Evolutionary conservation across 2,329 filamentous ascomycete species (phyloP).

Genomic region (Paradendryphiella salina): DNA sequence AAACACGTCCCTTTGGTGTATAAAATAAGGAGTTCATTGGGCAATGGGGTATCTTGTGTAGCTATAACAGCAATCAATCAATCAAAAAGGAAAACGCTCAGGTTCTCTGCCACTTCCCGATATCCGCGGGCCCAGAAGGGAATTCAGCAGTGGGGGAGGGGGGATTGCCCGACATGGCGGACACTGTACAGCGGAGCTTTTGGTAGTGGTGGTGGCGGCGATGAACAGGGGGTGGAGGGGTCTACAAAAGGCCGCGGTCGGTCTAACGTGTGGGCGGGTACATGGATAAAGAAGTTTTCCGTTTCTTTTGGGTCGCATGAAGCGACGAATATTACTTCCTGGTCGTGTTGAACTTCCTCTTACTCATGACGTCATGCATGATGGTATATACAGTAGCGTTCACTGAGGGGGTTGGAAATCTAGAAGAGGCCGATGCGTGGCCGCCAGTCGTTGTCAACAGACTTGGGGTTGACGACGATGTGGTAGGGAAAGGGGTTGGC

Average conservation of each 20-base stretch:
- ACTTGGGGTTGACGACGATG: constrained; percentile 82
- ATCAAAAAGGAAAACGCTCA: constrained; percentile 11
- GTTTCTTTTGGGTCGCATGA: constrained; percentile 20
- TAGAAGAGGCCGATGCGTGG: constrained; percentile 66
- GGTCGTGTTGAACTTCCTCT: constrained; percentile 33
- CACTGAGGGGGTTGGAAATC: constrained; percentile 1
- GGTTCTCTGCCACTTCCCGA: constrained; percentile 3
- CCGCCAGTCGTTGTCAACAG: constrained; percentile 67
- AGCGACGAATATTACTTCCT: constrained; percentile 3
- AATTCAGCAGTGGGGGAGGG: neutral
- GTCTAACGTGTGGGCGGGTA: constrained; percentile 6
- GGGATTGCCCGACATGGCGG: constrained; percentile 26
- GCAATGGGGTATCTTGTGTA: constrained; percentile 39
- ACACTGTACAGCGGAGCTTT: constrained; percentile 33
- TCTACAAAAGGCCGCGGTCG: constrained; percentile 6
- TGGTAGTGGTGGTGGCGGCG: constrained; percentile 9
- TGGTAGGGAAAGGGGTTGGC: constrained; percentile 94
- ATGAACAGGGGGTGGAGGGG: constrained; percentile 4
- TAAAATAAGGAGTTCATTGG: constrained; percentile 20
- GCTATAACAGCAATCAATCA: constrained; percentile 22
- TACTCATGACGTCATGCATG: constrained; percentile 10
- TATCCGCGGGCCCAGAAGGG: constrained; percentile 5
- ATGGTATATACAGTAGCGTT: constrained; percentile 27
- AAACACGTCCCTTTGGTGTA: no score
- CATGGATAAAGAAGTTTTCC: constrained; percentile 19